Percentiles rank a stretch among this genome's conserved stretches.
phyloP scores from a whole-genome alignment of 352 stramenopile species.

The Halophytophthora batemanensis region DNA sequence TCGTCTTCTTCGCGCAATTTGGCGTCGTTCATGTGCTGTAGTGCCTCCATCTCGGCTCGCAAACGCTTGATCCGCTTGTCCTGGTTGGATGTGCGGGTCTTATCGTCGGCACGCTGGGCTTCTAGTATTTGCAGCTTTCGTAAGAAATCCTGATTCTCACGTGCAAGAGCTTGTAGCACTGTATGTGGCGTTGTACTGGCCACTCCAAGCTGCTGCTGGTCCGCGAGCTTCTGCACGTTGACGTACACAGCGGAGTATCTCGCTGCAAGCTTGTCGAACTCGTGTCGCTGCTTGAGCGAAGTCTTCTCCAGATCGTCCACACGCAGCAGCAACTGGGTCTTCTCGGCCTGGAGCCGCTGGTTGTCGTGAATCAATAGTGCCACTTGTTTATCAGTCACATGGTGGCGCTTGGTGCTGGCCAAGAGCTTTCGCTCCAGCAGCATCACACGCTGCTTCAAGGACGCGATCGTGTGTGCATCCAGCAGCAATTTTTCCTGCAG shows the following conservation, averaged over 20 bases:
- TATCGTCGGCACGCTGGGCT: slow-evolving; percentile 55
- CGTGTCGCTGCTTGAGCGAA: slow-evolving; percentile 48
- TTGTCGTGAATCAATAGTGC: slow-evolving; percentile 36
- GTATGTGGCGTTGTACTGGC: slow-evolving; percentile 29
- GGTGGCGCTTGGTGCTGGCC: slow-evolving; percentile 16
- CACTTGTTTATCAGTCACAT: slow-evolving; percentile 40
- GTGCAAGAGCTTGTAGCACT: slow-evolving; percentile 51
- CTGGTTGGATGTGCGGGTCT: slow-evolving; percentile 42
- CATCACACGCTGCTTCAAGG: slow-evolving; percentile 42
- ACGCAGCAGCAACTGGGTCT: slow-evolving; percentile 32
- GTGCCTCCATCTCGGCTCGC: slow-evolving; percentile 66
- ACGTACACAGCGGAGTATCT: slow-evolving; percentile 50
- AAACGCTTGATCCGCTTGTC: slow-evolving; percentile 73
- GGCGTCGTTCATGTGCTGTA: slow-evolving; percentile 65
- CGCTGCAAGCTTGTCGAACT: slow-evolving; percentile 66
- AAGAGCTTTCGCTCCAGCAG: slow-evolving; percentile 45
- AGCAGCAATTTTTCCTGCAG: slow-evolving; percentile 23
- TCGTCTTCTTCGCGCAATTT: slow-evolving; percentile 28
- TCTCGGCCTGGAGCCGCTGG: slow-evolving; percentile 32
- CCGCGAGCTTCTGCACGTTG: slow-evolving; percentile 54
- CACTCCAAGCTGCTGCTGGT: slow-evolving; percentile 21
- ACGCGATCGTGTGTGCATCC: slow-evolving; percentile 39
- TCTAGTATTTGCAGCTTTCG: slow-evolving; percentile 65
- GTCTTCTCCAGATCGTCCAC: slow-evolving; percentile 44
- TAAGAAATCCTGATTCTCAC: slow-evolving; percentile 68